Conservation (phyloP, 371 early-diverging fungal species). For the Mucor piriformis region DNA sequence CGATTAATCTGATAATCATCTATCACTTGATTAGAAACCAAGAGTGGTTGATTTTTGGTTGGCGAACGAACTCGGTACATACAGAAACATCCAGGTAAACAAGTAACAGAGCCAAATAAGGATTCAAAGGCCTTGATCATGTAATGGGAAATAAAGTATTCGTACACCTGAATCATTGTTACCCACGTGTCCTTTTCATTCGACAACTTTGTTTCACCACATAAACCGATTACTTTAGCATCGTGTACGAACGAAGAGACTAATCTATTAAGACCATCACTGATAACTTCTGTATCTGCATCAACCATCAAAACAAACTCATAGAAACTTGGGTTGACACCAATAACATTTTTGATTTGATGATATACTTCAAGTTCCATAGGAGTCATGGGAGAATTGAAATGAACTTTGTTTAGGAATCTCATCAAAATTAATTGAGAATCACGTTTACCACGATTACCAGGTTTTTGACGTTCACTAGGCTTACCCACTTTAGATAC, state of each 20-base stretch:
- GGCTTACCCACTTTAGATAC: slow-evolving; percentile 84
- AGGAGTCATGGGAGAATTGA: slow-evolving; percentile 77
- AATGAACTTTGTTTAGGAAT: slow-evolving; percentile 79
- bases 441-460: slow-evolving; percentile 90
- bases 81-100: slow-evolving; percentile 91
- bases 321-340: slow-evolving; percentile 79
- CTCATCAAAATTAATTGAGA: slow-evolving; percentile 83
- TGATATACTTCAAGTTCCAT: slow-evolving; percentile 91
- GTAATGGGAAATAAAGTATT: slow-evolving; percentile 90
- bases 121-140: slow-evolving; percentile 90
- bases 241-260: slow-evolving; percentile 76
- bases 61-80: slow-evolving; percentile 91
- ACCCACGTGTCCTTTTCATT: slow-evolving; percentile 88
- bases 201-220: slow-evolving; percentile 78
- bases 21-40: slow-evolving; percentile 89
- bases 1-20: slow-evolving; percentile 93
- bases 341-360: slow-evolving; percentile 84
- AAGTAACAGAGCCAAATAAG: slow-evolving; percentile 86
- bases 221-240: slow-evolving; percentile 76
- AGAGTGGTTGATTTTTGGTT: slow-evolving; percentile 83
- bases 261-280: slow-evolving; percentile 64
- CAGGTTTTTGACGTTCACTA: slow-evolving; percentile 69
- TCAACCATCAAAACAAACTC: slow-evolving; percentile 72
- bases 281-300: slow-evolving; percentile 69
- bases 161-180: slow-evolving; percentile 86